Evolutionary conservation across 2,329 filamentous ascomycete species (phyloP).

Genomic region (Colletotrichum chlorophyti): DNA sequence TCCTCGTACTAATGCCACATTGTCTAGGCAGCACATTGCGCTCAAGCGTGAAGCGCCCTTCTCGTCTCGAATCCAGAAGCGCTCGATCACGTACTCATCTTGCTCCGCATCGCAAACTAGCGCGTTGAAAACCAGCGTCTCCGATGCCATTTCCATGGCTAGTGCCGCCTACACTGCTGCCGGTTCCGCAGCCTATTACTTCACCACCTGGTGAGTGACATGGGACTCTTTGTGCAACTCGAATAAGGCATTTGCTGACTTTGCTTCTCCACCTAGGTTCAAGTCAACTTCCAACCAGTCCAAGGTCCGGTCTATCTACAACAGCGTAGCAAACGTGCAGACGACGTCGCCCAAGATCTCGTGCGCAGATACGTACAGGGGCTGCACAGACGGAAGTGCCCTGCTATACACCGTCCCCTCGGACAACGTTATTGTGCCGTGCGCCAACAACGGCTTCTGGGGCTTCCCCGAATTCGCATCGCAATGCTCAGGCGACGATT

Average conservation of each 20-base stretch:
- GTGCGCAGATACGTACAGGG: conserved; percentile 21
- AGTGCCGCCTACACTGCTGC: conserved; percentile 20
- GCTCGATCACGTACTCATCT: conserved; percentile 23
- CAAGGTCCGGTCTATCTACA: conserved; percentile 25
- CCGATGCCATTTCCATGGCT: conserved; percentile 25
- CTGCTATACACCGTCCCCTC: conserved; percentile 25
- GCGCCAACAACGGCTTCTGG: conserved; percentile 28
- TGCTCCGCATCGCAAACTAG: conserved; percentile 15
- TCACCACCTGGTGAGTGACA: conserved; percentile 18
- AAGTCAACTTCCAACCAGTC: conserved; percentile 15
- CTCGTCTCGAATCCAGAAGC: conserved; percentile 23
- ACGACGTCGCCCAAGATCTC: conserved; percentile 24
- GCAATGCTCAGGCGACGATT: conserved; percentile 20
- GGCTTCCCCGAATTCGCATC: conserved; percentile 19
- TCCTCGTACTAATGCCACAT: neutral
- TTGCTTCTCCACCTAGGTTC: neutral
- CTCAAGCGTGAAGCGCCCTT: neutral
- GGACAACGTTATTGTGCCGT: conserved; percentile 26
- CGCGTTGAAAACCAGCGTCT: conserved; percentile 12
- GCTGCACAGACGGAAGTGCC: conserved; percentile 20
- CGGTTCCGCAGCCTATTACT: conserved; percentile 2
- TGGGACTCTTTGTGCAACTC: neutral
- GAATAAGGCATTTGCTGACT: neutral
- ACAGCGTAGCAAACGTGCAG: conserved; percentile 19
- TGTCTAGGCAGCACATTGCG: conserved; percentile 9